Base-by-base conservation (phyloP, 73 alveolate species). In the Symbiodinium pilosum region DNA sequence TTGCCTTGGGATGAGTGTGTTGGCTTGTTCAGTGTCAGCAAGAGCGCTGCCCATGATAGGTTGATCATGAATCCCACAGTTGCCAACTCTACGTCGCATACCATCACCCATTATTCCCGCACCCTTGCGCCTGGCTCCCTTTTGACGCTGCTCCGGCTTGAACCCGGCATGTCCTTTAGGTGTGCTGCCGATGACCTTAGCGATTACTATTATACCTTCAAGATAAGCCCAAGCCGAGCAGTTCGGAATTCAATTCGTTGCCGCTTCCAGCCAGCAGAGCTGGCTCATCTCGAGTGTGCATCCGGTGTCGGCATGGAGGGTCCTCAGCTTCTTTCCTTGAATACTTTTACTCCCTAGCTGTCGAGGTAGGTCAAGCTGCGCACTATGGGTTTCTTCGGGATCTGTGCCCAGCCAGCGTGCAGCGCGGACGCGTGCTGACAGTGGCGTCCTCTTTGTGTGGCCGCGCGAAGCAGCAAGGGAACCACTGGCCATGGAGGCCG, bases 71-170 rank as follows among this genome's bases (percentile, higher is more conserved):
- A 88, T 20, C 95, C 95, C 28, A 16, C 24, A n/a, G 73, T 41
- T 11, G 43, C 24, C 14, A 69, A 89, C 44, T 14, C 75, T 47
- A 34, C 88, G 0, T 56, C 81, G 73, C 21, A 6, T 8, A 30
- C 73, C 2, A 6, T 68, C 2, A 9, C 96, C 30, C 24, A 14
- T 2, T 4, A 54, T 42, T 56, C 96, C 36, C 40, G 69, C 40
- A 84, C 43, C 51, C 81, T 89, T 0, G 88, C 96, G 16, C 88
- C 96, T 14, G 96, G 96, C 1, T 39, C 54, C 84, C 43, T 89
- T 14, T 36, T 89, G 7, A 42, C 87, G 12, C 8, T 69, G 38
- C 73, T 89, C 18, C 44, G 43, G 5, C 51, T 89, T n/a, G 39
- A 28, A 2, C 86, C 88, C 28, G 96, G 26, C 36, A 52, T 38